Evolutionary conservation across 352 stramenopile species (phyloP), one percentile per base, ranked within the genome.

Genomic region (Pythium guiyangense): DNA sequence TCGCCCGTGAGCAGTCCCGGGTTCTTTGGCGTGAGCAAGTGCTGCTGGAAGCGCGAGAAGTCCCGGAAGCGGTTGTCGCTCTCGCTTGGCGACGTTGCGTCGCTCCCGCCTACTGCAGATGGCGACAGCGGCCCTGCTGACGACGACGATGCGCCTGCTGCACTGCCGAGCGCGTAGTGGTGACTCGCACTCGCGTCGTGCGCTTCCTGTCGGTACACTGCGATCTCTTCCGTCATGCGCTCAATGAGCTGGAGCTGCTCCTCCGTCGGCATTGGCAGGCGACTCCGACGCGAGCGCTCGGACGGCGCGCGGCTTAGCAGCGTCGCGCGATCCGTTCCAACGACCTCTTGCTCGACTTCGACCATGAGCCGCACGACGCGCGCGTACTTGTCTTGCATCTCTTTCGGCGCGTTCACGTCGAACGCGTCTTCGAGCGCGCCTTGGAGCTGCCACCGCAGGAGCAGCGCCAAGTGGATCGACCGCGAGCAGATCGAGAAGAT

Each of bases 371-470:
- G 78, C 29, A 94, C 82, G 17, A 95, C 84, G 27, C 84, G 79
- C 20, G 86, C 70, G 47, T 92, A 95, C 60, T 92, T 91, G 63
- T 94, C 83, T 53, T 94, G 84, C 75, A 91, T 93, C 1, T 92
- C 74, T 43, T 88, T 85, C 8, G 77, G 77, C 9, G 88, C 80
- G 51, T 88, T 82, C 26, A 62, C 39, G 52, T 96, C 86, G 51
- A 92, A 82, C 1, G 86, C 86, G 53, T 96, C 86, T 64, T 94
- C 86, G 4, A 96, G 64, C 18, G 84, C 83, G 3, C 83, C 86
- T 73, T 94, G 84, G n/a, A 96, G 59, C 54, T 93, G 82, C 87
- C 86, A 96, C 55, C 82, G 77, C 47, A 96, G 75, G 22, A 94
- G 66, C 49, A 96, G 58, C 14, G 83, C 87, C 10, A 96, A 59